Conservation (phyloP, 1,284 basidiomycete genomes). For the Fistulinella cinereoalba region DNA sequence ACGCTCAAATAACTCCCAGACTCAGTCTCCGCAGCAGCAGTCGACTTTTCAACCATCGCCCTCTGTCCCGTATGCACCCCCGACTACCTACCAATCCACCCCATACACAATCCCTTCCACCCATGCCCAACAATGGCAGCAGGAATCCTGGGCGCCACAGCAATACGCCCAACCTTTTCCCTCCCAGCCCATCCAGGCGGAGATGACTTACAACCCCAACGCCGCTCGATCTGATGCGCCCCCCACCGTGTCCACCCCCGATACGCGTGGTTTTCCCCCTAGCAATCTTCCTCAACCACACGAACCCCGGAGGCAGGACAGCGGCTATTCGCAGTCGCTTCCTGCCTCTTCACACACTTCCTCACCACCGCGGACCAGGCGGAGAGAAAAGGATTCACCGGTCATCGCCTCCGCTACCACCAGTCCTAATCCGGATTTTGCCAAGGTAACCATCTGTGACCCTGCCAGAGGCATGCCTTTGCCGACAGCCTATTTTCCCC, state of each 20-base stretch:
- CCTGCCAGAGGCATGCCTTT: conserved; percentile 9
- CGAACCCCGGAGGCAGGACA: conserved; percentile 35
- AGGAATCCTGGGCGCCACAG: conserved; percentile 36
- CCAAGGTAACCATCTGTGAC: conserved; percentile 41
- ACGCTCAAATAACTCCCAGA: conserved; percentile 38
- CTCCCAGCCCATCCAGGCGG: conserved; percentile 27
- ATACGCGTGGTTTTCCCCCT: conserved; percentile 29
- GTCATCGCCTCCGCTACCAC: conserved; percentile 21
- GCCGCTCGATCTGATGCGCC: conserved; percentile 33
- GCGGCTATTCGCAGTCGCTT: conserved; percentile 30
- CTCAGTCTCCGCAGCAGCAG: conserved; percentile 38
- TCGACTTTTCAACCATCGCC: conserved; percentile 28
- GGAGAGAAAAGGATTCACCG: conserved; percentile 38
- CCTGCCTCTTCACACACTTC: conserved; percentile 28
- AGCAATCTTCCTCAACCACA: conserved; percentile 20
- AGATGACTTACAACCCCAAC: conserved; percentile 35
- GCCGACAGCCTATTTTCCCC: conserved; percentile 11
- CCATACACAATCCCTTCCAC: conserved; percentile 30
- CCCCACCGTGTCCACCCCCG: conserved; percentile 22
- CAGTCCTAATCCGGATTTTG: conserved; percentile 44
- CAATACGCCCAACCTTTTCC: conserved; percentile 34
- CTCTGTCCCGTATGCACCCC: conserved; percentile 25
- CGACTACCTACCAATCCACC: conserved; percentile 26
- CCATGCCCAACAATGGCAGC: conserved; percentile 36
- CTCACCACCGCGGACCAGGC: conserved; percentile 32